Conservation (phyloP, 192 early-diverging fungal species). For the Spizellomyces sp. region DNA sequence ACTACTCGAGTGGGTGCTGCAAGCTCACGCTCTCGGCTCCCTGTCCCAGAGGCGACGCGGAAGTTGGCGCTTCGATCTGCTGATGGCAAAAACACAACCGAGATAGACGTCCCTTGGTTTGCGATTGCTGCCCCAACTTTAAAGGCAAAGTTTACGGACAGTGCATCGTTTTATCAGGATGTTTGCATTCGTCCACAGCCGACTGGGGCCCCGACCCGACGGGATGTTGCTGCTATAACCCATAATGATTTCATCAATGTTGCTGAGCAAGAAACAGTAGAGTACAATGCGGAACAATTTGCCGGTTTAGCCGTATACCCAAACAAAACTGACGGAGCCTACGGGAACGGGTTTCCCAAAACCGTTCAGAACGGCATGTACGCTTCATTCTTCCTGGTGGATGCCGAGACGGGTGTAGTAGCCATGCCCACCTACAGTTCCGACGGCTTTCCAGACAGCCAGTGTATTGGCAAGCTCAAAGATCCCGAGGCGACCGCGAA, state of each 20-base stretch:
- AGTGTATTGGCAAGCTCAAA: neutral
- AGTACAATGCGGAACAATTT: neutral
- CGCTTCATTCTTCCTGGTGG: constrained; percentile 17
- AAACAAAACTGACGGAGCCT: constrained; percentile 10
- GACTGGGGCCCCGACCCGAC: neutral
- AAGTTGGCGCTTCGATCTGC: constrained; percentile 11
- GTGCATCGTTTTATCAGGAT: constrained; percentile 12
- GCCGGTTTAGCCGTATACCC: neutral
- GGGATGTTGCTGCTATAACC: neutral
- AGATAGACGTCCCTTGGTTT: constrained; percentile 19
- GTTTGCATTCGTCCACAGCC: constrained; percentile 17
- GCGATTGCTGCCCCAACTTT: neutral
- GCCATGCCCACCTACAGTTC: constrained; percentile 21
- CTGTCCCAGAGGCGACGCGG: neutral
- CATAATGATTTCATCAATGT: neutral
- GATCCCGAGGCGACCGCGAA: constrained; percentile 20
- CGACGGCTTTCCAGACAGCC: constrained; percentile 1
- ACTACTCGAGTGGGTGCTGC: constrained; percentile 1
- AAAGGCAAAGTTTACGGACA: constrained; percentile 4
- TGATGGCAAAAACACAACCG: constrained; percentile 14
- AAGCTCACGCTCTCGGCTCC: constrained; percentile 1
- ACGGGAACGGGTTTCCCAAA: constrained; percentile 29
- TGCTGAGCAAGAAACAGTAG: neutral
- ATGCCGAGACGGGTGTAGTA: constrained; percentile 17
- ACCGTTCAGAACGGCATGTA: constrained; percentile 12